These are phyloP conservation scores for Phlebiopsis gigantea DNA, from an alignment of 768 basidiomycete species.

Conservation along the genomic window DNA sequence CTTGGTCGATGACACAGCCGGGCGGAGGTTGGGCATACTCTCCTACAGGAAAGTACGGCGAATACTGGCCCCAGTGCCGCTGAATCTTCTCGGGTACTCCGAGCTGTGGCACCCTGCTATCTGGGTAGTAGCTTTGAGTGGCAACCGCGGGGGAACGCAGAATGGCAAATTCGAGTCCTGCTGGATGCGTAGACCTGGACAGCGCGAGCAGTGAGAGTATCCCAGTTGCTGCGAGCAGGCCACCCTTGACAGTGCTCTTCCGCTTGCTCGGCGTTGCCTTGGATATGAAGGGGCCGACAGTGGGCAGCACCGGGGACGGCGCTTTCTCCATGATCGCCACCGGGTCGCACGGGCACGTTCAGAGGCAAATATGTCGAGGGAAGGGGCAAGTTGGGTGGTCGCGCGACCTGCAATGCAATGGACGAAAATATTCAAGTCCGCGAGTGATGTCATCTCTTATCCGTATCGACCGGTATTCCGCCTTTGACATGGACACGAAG, in stretches of 20 bases:
- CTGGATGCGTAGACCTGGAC: background rate
- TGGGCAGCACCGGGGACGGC: background rate
- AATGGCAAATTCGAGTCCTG: background rate
- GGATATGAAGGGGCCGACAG: background rate
- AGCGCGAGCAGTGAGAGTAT: background rate
- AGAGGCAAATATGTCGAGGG: background rate
- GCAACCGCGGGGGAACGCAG: background rate
- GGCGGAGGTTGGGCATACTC: conserved; percentile 41
- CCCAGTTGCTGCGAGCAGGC: background rate
- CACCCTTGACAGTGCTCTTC: background rate
- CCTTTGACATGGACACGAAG: no score
- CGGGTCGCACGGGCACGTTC: background rate
- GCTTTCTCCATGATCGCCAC: background rate
- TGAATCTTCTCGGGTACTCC: conserved; percentile 17
- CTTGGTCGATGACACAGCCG: conserved; percentile 33
- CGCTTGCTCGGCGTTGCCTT: background rate
- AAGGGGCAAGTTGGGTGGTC: background rate
- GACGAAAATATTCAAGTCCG: background rate
- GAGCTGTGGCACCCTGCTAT: conserved; percentile 7
- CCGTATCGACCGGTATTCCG: background rate
- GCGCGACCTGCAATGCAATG: background rate
- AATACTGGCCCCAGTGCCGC: conserved; percentile 51
- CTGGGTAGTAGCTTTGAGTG: background rate
- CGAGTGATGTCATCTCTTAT: conserved; percentile 5
- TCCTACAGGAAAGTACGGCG: conserved; percentile 50